phyloP scores from a whole-genome alignment of 2,329 filamentous ascomycete species.

The Diaporthe australafricana region DNA sequence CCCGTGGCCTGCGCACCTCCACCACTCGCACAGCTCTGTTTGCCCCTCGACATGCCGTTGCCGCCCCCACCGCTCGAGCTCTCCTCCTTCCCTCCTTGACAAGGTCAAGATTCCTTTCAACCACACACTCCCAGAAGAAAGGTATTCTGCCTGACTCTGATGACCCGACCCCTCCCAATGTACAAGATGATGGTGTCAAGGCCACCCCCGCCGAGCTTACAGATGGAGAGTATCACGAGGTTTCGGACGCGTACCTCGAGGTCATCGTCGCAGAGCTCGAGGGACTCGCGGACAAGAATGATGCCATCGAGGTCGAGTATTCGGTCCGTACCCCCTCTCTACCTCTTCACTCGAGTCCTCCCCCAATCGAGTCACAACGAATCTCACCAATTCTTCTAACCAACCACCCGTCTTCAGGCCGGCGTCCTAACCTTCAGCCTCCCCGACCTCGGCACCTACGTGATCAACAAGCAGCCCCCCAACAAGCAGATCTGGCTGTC shows the following conservation, averaged over 20 bases:
- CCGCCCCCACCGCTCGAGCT: neutral
- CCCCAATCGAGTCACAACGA: too few relatives aligned
- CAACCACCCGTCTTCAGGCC: slow-evolving; percentile 63
- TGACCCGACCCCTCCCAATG: slow-evolving; percentile 62
- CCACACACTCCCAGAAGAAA: slow-evolving; percentile 50
- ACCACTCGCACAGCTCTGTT: slow-evolving; percentile 21
- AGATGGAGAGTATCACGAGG: slow-evolving; percentile 79
- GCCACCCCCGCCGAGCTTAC: slow-evolving; percentile 70
- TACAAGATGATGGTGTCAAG: slow-evolving; percentile 44
- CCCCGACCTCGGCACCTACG: slow-evolving; percentile 80
- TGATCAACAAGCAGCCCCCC: slow-evolving; percentile 98
- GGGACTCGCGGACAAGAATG: slow-evolving; percentile 76
- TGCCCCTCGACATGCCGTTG: slow-evolving; percentile 21
- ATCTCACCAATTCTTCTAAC: slow-evolving; percentile 34
- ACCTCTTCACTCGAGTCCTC: neutral
- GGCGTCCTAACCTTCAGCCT: slow-evolving; percentile 85
- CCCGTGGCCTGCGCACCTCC: slow-evolving; percentile 31
- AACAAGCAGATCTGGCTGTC: slow-evolving; percentile 99
- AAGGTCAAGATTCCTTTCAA: slow-evolving; percentile 44
- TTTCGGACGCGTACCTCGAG: slow-evolving; percentile 81
- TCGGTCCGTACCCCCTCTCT: slow-evolving; percentile 70
- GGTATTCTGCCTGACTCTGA: slow-evolving; percentile 71
- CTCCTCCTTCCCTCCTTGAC: neutral
- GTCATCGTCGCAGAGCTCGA: slow-evolving; percentile 72
- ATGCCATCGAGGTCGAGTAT: slow-evolving; percentile 89